phyloP scores from a whole-genome alignment of 108 stramenopile species.

The Nannochloropsis oceanica region DNA sequence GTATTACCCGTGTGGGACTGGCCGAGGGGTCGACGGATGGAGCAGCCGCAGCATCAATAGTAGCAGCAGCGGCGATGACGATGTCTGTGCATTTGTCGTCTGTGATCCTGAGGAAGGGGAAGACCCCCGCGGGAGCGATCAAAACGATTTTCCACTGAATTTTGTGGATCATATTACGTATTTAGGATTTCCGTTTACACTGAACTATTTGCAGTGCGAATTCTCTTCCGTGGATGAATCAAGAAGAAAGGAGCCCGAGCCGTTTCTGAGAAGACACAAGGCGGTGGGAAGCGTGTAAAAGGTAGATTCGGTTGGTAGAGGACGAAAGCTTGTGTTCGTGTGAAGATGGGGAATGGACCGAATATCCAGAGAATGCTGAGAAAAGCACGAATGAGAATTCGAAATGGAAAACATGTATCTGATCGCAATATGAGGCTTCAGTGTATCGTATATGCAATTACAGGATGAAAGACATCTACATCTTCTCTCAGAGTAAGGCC shows the following conservation, averaged over 20 bases:
- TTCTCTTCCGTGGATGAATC: neutral
- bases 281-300: no score
- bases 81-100: neutral
- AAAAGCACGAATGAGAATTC: no score
- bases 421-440: no score
- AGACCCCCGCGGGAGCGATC: neutral
- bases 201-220: neutral
- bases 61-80: neutral
- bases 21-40: neutral
- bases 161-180: neutral
- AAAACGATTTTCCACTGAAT: neutral
- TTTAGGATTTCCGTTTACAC: neutral
- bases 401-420: no score
- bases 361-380: no score
- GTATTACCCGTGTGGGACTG: neutral
- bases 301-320: no score
- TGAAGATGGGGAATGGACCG: no score
- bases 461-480: no score
- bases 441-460: no score
- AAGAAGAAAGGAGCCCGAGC: no score
- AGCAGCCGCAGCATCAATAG: neutral
- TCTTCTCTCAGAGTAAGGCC: no score
- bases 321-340: no score
- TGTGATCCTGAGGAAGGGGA: neutral
- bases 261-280: neutral